Evolutionary conservation across 2,329 filamentous ascomycete genomes (phyloP).

Genomic region (Biscogniauxia mediterranea): DNA sequence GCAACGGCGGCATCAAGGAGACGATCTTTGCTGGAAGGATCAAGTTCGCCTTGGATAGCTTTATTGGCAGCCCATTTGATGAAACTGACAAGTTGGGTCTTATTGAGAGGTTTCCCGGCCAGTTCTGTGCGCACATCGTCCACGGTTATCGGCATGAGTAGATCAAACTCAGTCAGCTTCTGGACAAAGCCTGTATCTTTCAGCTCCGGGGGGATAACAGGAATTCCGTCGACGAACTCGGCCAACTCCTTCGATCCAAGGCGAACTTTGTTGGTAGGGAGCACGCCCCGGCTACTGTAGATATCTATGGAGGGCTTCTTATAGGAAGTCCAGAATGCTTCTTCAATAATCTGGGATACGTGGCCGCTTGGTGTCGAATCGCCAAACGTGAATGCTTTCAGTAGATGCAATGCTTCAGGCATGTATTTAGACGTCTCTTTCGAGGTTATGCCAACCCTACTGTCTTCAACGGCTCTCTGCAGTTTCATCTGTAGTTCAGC

Average conservation of each 20-base stretch:
- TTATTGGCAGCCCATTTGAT: constrained; percentile 80
- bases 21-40: constrained; percentile 62
- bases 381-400: constrained; percentile 83
- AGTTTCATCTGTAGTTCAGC: constrained; percentile 65
- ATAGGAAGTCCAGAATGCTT: constrained; percentile 94
- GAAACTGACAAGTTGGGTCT: constrained; percentile 77
- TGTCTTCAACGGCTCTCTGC: constrained; percentile 42
- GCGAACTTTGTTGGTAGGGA: constrained; percentile 80
- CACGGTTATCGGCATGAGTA: constrained; percentile 85
- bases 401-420: constrained; percentile 76
- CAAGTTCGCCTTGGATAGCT: constrained; percentile 69
- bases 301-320: constrained; percentile 81
- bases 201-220: constrained; percentile 77
- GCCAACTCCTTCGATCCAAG: constrained; percentile 64
- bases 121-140: constrained; percentile 83
- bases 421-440: constrained; percentile 66
- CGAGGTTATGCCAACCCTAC: constrained; percentile 54
- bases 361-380: constrained; percentile 86
- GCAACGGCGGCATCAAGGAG: constrained; percentile 81
- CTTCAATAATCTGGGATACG: constrained; percentile 84
- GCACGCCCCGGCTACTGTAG: constrained; percentile 81
- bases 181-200: constrained; percentile 72
- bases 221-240: constrained; percentile 83
- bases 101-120: constrained; percentile 75
- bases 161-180: constrained; percentile 77